Percentiles rank a stretch among this genome's conserved stretches.
phyloP scores from a whole-genome alignment of 108 stramenopile genomes.

The Halocafeteria seosinensis region DNA sequence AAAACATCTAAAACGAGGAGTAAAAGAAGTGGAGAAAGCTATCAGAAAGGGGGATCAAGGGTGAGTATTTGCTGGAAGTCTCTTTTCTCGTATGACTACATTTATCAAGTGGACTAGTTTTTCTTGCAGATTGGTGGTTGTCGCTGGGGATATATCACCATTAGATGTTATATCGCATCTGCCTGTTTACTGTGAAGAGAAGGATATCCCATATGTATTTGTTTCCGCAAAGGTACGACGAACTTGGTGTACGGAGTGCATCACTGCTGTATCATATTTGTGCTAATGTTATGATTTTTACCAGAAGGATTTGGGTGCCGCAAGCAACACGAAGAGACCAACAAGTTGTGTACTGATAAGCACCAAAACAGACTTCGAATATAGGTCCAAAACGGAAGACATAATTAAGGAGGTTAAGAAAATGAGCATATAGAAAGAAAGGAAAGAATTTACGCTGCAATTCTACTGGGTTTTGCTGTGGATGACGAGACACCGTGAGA shows the following conservation, averaged over 20 bases:
- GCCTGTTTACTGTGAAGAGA: conserved; percentile 77
- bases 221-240: conserved; percentile 73
- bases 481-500: no score
- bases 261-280: background rate
- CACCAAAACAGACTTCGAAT: background rate
- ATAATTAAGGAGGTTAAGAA: background rate
- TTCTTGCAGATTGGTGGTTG: conserved; percentile 40
- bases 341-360: background rate
- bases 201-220: conserved; percentile 73
- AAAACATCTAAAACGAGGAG: conserved; percentile 16
- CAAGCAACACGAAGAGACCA: background rate
- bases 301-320: background rate
- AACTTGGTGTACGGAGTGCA: background rate
- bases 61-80: background rate
- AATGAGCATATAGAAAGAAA: no score
- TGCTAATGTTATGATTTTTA: background rate
- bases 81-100: background rate
- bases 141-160: conserved; percentile 94
- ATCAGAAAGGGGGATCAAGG: conserved; percentile 84
- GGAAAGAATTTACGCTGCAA: no score
- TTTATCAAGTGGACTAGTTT: background rate
- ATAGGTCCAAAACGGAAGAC: background rate
- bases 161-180: conserved; percentile 86
- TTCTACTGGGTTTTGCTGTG: no score
- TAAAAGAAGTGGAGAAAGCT: conserved; percentile 95